Base-by-base conservation (phyloP, 495 filamentous ascomycete genomes). In the Penicillium malachiteum region DNA sequence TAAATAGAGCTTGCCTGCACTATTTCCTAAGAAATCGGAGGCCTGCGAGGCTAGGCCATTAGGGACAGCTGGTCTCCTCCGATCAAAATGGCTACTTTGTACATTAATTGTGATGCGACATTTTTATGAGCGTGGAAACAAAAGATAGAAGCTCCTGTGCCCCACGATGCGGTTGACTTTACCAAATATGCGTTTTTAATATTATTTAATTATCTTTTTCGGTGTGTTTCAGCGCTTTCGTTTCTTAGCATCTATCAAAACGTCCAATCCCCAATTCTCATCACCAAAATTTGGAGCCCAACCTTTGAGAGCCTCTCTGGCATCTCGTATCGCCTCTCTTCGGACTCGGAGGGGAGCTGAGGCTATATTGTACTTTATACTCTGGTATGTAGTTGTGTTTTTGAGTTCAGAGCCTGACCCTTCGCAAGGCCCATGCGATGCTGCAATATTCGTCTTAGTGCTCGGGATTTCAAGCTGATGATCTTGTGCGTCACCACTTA, bases 281-380 rank as follows among this genome's bases (percentile, higher is more conserved):
- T 78, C 76, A 7, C 72, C 69, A 0, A 44, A 7, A 57, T 78
- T 78, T 7, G 69, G 65, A 21, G 68, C 48, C 76, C 76, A 78
- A 1, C 71, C 71, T 21, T 60, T 64, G 12, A 78, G 60, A 33
- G 68, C 63, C 1, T 47, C 11, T 50, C 66, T 75, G 2, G 76
- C 68, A 37, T 72, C 67, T 21, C 50, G 48, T 32, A 74, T 68
- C 10, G 74, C 74, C 38, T 55, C 41, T 31, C 54, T 57, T 9
- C 76, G 68, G 14, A 63, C 52, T 34, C 38, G 39, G 16, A 66
- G 55, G 4, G 63, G 46, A 10, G 44, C 54, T 8, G 47, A 54
- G 11, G 31, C 26, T 2, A 39, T 34, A 8, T 1, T 18, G 10
- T 48, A 52, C 45, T 78, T 78, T 41, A 75, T 63, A 5, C 68